Evolutionary conservation across 176 grass and related monocot genomes (phyloP), one percentile per base, ranked within the genome.

Genomic region (Hyparrhenia diplandra): DNA sequence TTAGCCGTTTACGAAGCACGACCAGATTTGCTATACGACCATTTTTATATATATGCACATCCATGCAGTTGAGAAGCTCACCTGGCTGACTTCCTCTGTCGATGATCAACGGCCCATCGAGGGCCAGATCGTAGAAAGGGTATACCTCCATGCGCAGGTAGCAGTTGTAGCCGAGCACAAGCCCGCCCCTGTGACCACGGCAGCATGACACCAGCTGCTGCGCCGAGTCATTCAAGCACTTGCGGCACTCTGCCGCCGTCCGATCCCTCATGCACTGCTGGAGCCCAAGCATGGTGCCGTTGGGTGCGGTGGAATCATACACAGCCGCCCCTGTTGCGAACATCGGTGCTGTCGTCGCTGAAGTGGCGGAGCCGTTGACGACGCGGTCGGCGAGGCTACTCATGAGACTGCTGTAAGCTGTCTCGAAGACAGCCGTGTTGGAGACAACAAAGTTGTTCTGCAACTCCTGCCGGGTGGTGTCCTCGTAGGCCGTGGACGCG

Each of bases 261-360:
- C 64, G 67, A 28, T 92, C 83, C 73, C 90, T 79, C 86, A 79
- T 88, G 74, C 82, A 86, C 83, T 92, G 82, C 57, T 70, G 45
- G 11, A 92, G 10, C 54, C 82, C 90, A 16, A 85, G 83, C 78
- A 88, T 71, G 13, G 77, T 92, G 14, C 84, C 58, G 69, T 70
- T 70, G 13, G 20, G 45, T 0, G 16, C 67, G 25, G 1, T 13
- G 8, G 11, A 1, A 58, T 73, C 85, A 57, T 81, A 89, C 13
- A 35, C 30, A 1, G 84, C 87, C 60, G 78, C 80, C 13, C 80
- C 77, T 10, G 78, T 61, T 1, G 64, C 91, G 42, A 87, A 87
- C 87, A 81, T 82, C 23, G 54, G 84, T 13, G 27, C 16, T 5
- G 78, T 0, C 2, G 23, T 4, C 1, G 35, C 0, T 0, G 58